Percentiles rank a stretch among this genome's conserved stretches.
Evolutionary conservation across 257 asterid genomes (phyloP).

Genomic region (Vinca minor): DNA sequence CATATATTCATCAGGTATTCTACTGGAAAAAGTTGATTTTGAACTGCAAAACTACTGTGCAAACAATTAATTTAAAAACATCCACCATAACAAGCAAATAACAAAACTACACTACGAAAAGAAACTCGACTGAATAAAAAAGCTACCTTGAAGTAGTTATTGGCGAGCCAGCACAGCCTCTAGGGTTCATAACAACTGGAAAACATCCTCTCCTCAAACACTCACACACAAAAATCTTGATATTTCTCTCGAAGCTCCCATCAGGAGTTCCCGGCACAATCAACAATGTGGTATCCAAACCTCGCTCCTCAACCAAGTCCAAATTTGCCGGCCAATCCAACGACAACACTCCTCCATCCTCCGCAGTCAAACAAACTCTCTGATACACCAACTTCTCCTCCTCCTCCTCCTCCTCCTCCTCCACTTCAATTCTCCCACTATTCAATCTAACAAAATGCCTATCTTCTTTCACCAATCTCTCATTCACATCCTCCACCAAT

Average conservation of each 20-base stretch:
- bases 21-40: neutral
- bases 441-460: constrained; percentile 61
- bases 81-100: neutral
- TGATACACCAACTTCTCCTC: constrained; percentile 60
- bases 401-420: constrained; percentile 25
- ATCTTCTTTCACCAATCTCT: constrained; percentile 64
- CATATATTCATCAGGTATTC: neutral
- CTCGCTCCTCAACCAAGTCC: constrained; percentile 74
- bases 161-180: constrained; percentile 97
- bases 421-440: constrained; percentile 46
- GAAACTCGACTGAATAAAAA: neutral
- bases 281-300: constrained; percentile 72
- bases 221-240: constrained; percentile 48
- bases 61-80: neutral
- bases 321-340: constrained; percentile 91
- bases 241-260: constrained; percentile 59
- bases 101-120: constrained; percentile 1
- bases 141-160: constrained; percentile 76
- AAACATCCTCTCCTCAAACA: constrained; percentile 74
- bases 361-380: constrained; percentile 63
- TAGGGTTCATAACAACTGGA: constrained; percentile 90
- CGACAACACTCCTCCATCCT: constrained; percentile 84
- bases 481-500: constrained; percentile 50
- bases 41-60: neutral
- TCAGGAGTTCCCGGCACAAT: constrained; percentile 80